These are phyloP conservation scores for Chrysanthemum lavandulifolium DNA, from an alignment of 129 eudicot genomes.

Conservation along the genomic window DNA sequence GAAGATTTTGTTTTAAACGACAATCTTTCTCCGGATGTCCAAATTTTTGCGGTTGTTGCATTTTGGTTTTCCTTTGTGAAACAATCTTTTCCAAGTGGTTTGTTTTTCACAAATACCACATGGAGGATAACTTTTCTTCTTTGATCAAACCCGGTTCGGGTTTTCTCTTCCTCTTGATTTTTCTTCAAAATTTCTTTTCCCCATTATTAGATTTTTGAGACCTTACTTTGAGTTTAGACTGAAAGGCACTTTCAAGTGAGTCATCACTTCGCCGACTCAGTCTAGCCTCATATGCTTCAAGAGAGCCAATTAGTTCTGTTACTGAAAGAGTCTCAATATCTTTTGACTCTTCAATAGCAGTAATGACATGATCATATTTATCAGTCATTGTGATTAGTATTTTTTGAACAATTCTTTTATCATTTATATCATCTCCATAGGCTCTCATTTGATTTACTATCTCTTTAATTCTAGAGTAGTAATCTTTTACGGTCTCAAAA, in stretches of 20 bases:
- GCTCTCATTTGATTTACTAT: too few species aligned
- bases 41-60: background rate
- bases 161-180: too few species aligned
- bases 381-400: background rate
- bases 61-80: background rate
- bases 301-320: background rate
- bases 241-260: too few species aligned
- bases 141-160: too few species aligned
- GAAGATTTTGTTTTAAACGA: background rate
- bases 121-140: too few species aligned
- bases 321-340: background rate
- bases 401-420: too few species aligned
- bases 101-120: background rate
- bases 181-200: too few species aligned
- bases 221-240: too few species aligned
- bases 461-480: too few species aligned
- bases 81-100: background rate
- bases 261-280: too few species aligned
- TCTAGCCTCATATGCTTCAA: background rate
- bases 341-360: background rate
- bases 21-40: background rate
- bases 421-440: background rate
- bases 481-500: background rate
- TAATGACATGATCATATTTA: background rate
- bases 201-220: too few species aligned